phyloP scores from a whole-genome alignment of 2,329 filamentous ascomycete genomes.

The Alternaria sp. region DNA sequence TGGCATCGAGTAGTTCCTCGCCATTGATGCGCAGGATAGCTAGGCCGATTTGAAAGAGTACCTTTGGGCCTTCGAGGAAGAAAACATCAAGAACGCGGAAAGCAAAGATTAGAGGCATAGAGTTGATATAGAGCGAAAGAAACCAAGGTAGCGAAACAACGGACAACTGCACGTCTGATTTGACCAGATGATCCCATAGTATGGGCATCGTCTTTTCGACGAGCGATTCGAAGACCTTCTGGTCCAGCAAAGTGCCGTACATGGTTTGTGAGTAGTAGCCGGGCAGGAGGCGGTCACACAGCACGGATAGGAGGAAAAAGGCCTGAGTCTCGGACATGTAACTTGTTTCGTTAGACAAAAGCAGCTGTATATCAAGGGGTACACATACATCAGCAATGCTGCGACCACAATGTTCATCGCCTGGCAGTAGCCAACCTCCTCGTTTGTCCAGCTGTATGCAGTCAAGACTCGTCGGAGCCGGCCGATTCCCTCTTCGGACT shows the following conservation, averaged over 20 bases:
- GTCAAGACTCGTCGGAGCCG: conserved; percentile 88
- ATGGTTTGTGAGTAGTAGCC: conserved; percentile 99
- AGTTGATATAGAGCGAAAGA: conserved; percentile 97
- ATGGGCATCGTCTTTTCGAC: conserved; percentile 99
- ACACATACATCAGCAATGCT: conserved; percentile 81
- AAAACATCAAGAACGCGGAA: conserved; percentile 97
- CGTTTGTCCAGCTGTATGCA: conserved; percentile 96
- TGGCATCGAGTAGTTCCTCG: conserved; percentile 89
- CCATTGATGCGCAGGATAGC: conserved; percentile 98
- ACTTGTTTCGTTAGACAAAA: conserved; percentile 50
- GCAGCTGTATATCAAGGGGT: conserved; percentile 7
- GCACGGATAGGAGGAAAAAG: conserved; percentile 87
- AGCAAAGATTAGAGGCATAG: conserved; percentile 97
- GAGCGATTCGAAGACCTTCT: conserved; percentile 95
- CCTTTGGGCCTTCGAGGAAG: conserved; percentile 96
- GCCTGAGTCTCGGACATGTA: conserved; percentile 97
- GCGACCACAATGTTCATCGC: conserved; percentile 99
- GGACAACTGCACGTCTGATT: conserved; percentile 94
- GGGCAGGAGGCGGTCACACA: conserved; percentile 91
- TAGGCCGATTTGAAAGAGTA: conserved; percentile 93
- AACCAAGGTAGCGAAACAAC: conserved; percentile 99
- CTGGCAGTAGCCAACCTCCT: conserved; percentile 96
- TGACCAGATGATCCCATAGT: conserved; percentile 96
- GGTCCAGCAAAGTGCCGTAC: conserved; percentile 96
- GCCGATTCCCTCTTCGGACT: conserved; percentile 93